Base-by-base conservation (phyloP, 768 basidiomycete species). In the Leccinum disarticulatum region DNA sequence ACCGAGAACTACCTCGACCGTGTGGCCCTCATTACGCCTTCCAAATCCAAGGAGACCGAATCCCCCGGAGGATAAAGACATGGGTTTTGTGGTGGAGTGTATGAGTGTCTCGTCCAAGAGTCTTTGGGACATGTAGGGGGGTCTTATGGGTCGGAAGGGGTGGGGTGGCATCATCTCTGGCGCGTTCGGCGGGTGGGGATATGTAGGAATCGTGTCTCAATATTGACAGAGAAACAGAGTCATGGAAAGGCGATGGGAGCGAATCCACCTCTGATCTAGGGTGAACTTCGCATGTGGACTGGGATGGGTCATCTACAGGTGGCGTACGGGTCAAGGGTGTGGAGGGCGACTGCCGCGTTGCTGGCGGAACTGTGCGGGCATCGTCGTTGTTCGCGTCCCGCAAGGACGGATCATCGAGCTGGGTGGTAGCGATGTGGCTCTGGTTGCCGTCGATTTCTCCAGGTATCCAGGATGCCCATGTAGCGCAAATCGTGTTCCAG, bases 61-160 rank as follows among this genome's bases (percentile, higher is more conserved):
- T 25, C 87, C 81, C 33, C 77, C 72, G 60, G 75, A 67, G 65
- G 77, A 67, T 8, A 79, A 72, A 54, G 77, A 73, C 35, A 90
- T 80, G 27, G 91, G 88, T 38, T 93, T 82, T 17, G 94, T 92
- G 0, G 97, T 98, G 2, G 95, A 97, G 71, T 99, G 97, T 59
- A 98, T 98, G 52, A 99, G 85, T 1, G 97, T 99, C 77, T 99
- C 97, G 73, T 99, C 97, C 54, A 99, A 99, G 87, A 1, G 95
- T 97, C 79, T 99, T 99, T 28, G 85, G 94, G 33, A 85, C 79
- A 66, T 88, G 88, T 63, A 96, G 89, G 3, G 88, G 87, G 0
- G 87, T 84, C 68, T 82, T 87, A 64, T 85, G 83, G 9, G 72
- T 57, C 17, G 73, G 64, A 25, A 79, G 70, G n/a, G 77, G 74